phyloP scores from a whole-genome alignment of 805 yeast genomes.

The Wickerhamiella occidentalis region DNA sequence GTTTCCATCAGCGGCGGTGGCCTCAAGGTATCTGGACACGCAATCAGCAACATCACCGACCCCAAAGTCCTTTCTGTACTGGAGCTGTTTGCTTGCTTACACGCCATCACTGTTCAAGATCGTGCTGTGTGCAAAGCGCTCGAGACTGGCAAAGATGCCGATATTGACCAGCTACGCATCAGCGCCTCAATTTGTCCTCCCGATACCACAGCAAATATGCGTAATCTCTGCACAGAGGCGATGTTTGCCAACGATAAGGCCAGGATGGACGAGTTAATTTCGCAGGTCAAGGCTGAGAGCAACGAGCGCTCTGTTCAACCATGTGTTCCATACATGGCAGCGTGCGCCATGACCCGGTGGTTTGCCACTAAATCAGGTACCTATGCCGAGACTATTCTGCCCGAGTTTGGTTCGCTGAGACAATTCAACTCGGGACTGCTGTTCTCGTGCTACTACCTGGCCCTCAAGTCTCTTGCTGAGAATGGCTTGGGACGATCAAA shows the following conservation, averaged over 20 bases:
- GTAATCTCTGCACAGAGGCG: not conserved
- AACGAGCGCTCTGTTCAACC: not conserved
- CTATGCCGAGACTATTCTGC: constrained; percentile 3
- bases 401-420: not conserved
- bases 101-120: constrained; percentile 4
- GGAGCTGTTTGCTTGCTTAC: constrained; percentile 4
- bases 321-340: not conserved
- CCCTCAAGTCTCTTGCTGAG: constrained; percentile 2
- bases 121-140: not conserved
- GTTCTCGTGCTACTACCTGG: constrained; percentile 1
- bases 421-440: not conserved
- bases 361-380: not conserved
- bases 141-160: not conserved
- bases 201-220: not conserved
- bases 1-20: constrained; percentile 3
- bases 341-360: constrained; percentile 7
- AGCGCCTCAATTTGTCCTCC: not conserved
- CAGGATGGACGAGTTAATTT: not conserved
- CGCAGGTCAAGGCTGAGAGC: not conserved
- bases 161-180: not conserved
- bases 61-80: constrained; percentile 3
- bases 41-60: not conserved
- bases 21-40: not conserved
- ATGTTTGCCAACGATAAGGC: not conserved
- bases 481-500: constrained; percentile 7